A percentile compares a stretch with the other conserved stretches of the same genome.
Conservation (phyloP, 2,329 filamentous ascomycete genomes). For the Neodidymelliopsis sp. region DNA sequence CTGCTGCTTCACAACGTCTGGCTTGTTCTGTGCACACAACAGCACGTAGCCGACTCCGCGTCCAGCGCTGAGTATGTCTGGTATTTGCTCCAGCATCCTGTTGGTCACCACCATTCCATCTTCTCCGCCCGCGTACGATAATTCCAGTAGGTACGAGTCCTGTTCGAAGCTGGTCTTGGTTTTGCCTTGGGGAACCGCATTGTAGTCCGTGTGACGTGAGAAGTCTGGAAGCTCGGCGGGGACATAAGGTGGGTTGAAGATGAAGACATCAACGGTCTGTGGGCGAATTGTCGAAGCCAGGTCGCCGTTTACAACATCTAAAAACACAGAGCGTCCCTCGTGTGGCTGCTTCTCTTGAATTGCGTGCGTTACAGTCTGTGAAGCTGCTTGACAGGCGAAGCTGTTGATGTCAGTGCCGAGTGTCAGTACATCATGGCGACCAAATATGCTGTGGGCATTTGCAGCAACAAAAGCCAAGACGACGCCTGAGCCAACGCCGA, state of each 20-base stretch:
- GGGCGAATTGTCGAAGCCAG: conserved; percentile 68
- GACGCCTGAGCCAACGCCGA: conserved; percentile 91
- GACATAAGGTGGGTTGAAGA: conserved; percentile 98
- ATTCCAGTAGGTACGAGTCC: conserved; percentile 81
- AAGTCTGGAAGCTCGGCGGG: conserved; percentile 77
- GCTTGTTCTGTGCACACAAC: conserved; percentile 89
- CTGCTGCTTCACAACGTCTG: conserved; percentile 72
- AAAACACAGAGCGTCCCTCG: conserved; percentile 53
- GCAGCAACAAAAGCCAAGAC: conserved; percentile 88
- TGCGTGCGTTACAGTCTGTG: conserved; percentile 68
- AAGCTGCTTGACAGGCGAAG: conserved; percentile 80
- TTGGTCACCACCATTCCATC: conserved; percentile 96
- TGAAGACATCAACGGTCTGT: conserved; percentile 76
- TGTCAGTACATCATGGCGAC: conserved; percentile 72
- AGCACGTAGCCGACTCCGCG: conserved; percentile 87
- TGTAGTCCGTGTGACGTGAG: conserved; percentile 48
- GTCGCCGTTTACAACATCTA: conserved; percentile 75
- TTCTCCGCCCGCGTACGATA: conserved; percentile 87
- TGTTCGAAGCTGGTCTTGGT: conserved; percentile 67
- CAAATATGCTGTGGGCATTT: conserved; percentile 76
- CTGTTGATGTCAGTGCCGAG: conserved; percentile 85
- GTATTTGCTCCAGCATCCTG: conserved; percentile 74
- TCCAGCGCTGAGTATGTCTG: conserved; percentile 65
- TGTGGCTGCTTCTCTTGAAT: conserved; percentile 44
- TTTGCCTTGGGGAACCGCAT: conserved; percentile 31